Evolutionary conservation across 129 eudicot species (phyloP).

Genomic region (Artemisia argyi): DNA sequence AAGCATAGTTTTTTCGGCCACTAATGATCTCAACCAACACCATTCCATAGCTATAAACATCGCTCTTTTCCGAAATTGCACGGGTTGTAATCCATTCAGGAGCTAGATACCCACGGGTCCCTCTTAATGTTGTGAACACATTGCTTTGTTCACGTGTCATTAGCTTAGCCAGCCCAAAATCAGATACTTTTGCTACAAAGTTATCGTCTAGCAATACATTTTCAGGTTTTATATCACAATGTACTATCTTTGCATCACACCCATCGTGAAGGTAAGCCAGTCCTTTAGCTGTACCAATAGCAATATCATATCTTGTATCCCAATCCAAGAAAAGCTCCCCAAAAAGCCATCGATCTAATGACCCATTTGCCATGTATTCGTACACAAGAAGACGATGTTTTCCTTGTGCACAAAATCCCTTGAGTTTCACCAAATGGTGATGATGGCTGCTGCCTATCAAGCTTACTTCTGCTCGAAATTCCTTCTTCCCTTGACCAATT

Average conservation of each 20-base stretch:
- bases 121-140: conserved; percentile 72
- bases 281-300: conserved; percentile 83
- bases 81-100: conserved; percentile 91
- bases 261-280: conserved; percentile 90
- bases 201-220: conserved; percentile 79
- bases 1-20: conserved; percentile 80
- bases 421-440: conserved; percentile 80
- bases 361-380: conserved; percentile 79
- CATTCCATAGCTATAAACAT: conserved; percentile 90
- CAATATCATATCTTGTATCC: conserved; percentile 64
- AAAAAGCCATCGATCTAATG: conserved; percentile 85
- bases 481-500: conserved; percentile 90
- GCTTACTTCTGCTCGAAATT: conserved; percentile 88
- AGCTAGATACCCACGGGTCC: conserved; percentile 90
- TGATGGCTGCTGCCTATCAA: conserved; percentile 94
- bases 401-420: conserved; percentile 85
- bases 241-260: conserved; percentile 77
- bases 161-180: conserved; percentile 88
- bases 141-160: conserved; percentile 90
- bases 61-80: conserved; percentile 93
- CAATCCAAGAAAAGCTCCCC: conserved; percentile 60
- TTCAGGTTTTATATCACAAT: conserved; percentile 86
- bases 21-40: conserved; percentile 83
- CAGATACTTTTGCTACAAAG: conserved; percentile 75
- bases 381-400: conserved; percentile 80